Evolutionary conservation across 148 eudicot species (phyloP).

Genomic region (Rhododendron henanense): DNA sequence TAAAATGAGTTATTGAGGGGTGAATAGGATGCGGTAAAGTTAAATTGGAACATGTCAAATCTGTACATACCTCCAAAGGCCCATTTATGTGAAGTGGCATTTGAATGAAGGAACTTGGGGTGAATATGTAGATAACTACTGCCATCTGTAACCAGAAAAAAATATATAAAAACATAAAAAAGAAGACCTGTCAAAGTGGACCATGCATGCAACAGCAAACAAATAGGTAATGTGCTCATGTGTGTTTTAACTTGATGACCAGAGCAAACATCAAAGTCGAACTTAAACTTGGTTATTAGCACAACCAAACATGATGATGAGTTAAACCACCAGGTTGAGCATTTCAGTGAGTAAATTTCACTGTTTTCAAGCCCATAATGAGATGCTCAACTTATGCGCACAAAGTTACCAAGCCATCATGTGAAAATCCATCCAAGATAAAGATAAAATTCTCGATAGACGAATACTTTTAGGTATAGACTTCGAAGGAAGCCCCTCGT

Average conservation of each 20-base stretch:
- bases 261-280: conserved; percentile 5
- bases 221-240: background rate
- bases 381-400: background rate
- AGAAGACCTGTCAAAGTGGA: background rate
- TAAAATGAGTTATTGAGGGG: background rate
- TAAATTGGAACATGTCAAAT: conserved; percentile 2
- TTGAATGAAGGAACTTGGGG: conserved; percentile 90
- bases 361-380: background rate
- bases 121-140: conserved; percentile 67
- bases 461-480: conserved; percentile 49
- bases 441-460: conserved; percentile 8
- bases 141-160: conserved; percentile 34
- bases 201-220: background rate
- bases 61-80: conserved; percentile 78
- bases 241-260: background rate
- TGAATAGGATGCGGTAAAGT: conserved; percentile 6
- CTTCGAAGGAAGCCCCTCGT: conserved; percentile 39
- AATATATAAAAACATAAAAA: background rate
- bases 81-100: conserved; percentile 98
- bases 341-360: background rate
- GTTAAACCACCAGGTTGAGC: background rate
- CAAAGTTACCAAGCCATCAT: background rate
- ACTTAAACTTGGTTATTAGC: background rate
- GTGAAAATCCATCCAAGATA: background rate
- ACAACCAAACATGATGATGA: background rate